Percentiles rank a stretch among this genome's conserved stretches.
phyloP scores from a whole-genome alignment of 495 filamentous ascomycete species.

The Hyaloscypha bicolor region DNA sequence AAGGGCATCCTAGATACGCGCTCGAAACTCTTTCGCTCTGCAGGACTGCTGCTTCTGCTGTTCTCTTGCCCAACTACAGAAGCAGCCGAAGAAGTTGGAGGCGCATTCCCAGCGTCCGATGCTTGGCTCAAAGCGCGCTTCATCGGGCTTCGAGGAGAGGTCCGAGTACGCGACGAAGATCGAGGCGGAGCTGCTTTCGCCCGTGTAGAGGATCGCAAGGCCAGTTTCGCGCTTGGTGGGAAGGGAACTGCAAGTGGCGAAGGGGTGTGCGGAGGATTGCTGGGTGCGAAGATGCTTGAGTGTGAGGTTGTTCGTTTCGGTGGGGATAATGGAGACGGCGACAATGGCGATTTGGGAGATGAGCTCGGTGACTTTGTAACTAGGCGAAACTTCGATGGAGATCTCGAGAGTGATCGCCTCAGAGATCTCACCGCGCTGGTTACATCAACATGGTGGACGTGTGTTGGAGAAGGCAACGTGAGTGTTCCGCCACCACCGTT shows the following conservation, averaged over 20 bases:
- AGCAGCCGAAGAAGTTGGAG: conserved; percentile 20
- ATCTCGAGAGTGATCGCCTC: conserved; percentile 81
- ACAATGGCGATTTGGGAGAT: conserved; percentile 47
- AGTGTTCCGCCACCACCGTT: conserved; percentile 71
- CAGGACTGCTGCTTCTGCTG: conserved; percentile 41
- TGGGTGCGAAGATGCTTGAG: conserved; percentile 33
- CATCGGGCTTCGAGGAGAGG: conserved; percentile 73
- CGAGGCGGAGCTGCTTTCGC: conserved; percentile 33
- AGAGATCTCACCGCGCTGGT: conserved; percentile 75
- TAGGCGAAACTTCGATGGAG: conserved; percentile 81
- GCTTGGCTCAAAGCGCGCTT: conserved; percentile 74
- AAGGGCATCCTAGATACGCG: conserved; percentile 46
- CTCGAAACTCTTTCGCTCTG: conserved; percentile 45
- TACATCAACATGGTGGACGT: conserved; percentile 77
- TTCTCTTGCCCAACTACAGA: conserved; percentile 59
- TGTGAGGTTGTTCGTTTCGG: conserved; percentile 50
- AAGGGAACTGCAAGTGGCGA: conserved; percentile 58
- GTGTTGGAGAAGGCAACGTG: conserved; percentile 80
- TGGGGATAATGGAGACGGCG: conserved; percentile 52
- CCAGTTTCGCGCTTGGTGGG: conserved; percentile 52
- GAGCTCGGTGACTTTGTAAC: conserved; percentile 52
- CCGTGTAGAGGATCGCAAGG: conserved; percentile 51
- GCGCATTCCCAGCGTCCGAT: conserved; percentile 66
- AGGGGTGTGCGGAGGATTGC: conserved; percentile 33
- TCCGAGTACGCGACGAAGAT: conserved; percentile 46